Percentiles rank a stretch among this genome's conserved stretches.
Conservation (phyloP, 2,329 filamentous ascomycete genomes). For the Colletotrichum tamarilloi region DNA sequence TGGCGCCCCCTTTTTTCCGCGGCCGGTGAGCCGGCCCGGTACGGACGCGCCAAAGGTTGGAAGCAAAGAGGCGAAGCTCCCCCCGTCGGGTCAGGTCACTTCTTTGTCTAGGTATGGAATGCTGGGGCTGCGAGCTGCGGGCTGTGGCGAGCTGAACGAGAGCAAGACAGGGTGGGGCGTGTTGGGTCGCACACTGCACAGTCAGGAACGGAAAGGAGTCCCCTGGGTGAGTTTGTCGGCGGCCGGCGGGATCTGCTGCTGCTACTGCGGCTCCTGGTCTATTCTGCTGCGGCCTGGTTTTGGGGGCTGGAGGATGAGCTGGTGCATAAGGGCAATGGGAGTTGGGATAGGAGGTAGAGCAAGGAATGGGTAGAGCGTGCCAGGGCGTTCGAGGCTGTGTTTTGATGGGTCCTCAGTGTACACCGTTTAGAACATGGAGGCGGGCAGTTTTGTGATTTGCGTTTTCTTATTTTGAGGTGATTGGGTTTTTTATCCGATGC, state of each 20-base stretch:
- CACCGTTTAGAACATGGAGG: too few relatives aligned
- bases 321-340: neutral
- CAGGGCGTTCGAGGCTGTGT: neutral
- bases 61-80: neutral
- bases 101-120: neutral
- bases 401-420: neutral
- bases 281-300: neutral
- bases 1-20: constrained; percentile 4
- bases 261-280: neutral
- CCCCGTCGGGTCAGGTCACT: too few relatives aligned
- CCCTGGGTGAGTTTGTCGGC: neutral
- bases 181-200: neutral
- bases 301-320: neutral
- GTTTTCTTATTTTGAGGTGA: too few relatives aligned
- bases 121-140: neutral
- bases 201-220: neutral
- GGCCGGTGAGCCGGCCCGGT: neutral
- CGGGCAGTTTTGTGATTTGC: too few relatives aligned
- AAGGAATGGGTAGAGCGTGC: neutral
- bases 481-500: too few relatives aligned
- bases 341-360: too few relatives aligned
- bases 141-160: neutral
- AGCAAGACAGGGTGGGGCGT: neutral
- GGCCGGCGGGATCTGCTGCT: neutral
- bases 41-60: neutral